Evolutionary conservation across 768 basidiomycete species (phyloP).

Genomic region (Lentinula guzmanii): DNA sequence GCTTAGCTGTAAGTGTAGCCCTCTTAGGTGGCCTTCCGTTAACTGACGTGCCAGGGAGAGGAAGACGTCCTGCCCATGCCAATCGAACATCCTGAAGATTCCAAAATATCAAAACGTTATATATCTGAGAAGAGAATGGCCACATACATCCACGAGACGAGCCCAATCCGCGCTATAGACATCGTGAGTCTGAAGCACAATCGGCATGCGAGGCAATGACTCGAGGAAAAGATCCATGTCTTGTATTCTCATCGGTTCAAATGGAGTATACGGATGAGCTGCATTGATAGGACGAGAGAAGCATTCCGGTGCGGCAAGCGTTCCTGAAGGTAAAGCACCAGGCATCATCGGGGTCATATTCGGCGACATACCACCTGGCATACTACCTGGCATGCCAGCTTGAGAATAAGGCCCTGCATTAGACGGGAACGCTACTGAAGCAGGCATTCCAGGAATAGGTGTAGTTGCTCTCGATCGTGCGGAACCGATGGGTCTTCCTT

Average conservation of each 20-base stretch:
- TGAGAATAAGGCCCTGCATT: constrained; percentile 12
- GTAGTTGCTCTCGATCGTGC: constrained; percentile 28
- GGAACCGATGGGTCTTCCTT: constrained; percentile 40
- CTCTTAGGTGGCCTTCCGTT: constrained; percentile 49
- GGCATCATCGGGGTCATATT: background rate
- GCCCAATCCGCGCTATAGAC: constrained; percentile 77
- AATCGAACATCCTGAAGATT: constrained; percentile 58
- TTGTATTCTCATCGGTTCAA: constrained; percentile 64
- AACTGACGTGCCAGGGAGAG: constrained; percentile 45
- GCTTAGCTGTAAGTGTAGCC: constrained; percentile 56
- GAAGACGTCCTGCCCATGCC: constrained; percentile 74
- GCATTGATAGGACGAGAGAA: constrained; percentile 71
- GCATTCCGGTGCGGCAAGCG: constrained; percentile 60
- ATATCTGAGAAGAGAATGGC: background rate
- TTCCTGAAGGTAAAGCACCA: constrained; percentile 14
- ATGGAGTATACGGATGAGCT: constrained; percentile 60
- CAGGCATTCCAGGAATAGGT: constrained; percentile 25
- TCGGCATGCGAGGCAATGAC: constrained; percentile 65
- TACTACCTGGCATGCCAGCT: background rate
- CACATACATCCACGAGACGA: constrained; percentile 65
- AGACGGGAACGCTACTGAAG: background rate
- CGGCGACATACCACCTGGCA: background rate
- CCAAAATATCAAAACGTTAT: background rate
- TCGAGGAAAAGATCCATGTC: constrained; percentile 74
- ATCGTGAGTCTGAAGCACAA: constrained; percentile 68